These are phyloP conservation scores for Amphichorda felina DNA, from an alignment of 2,329 filamentous ascomycete species.

Conservation along the genomic window DNA sequence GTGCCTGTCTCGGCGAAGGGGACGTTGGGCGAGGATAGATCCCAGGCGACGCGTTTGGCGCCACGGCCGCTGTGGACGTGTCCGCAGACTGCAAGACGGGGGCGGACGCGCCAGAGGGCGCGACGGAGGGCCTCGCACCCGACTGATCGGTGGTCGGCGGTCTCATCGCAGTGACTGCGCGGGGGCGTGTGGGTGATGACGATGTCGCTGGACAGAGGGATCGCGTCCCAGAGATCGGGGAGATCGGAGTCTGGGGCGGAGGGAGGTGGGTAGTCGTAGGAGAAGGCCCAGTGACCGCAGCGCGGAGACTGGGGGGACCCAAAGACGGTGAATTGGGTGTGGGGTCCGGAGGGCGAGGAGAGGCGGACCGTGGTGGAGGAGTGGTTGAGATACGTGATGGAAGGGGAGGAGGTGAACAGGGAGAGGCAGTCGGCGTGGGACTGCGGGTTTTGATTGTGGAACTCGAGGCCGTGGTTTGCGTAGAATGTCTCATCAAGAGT, in stretches of 20 bases:
- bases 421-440: slow-evolving; percentile 38
- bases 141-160: slow-evolving; percentile 19
- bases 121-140: slow-evolving; percentile 51
- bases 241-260: slow-evolving; percentile 9
- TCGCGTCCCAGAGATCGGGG: slow-evolving; percentile 43
- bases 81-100: slow-evolving; percentile 55
- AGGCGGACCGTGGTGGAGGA: slow-evolving; percentile 40
- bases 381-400: slow-evolving; percentile 55
- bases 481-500: slow-evolving; percentile 57
- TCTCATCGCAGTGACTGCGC: slow-evolving; percentile 43
- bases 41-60: slow-evolving; percentile 51
- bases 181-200: slow-evolving; percentile 63
- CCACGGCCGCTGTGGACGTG: slow-evolving; percentile 62
- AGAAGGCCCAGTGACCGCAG: slow-evolving; percentile 53
- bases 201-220: slow-evolving; percentile 51
- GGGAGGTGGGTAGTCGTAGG: slow-evolving; percentile 32
- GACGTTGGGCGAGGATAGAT: slow-evolving; percentile 24
- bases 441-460: slow-evolving; percentile 45
- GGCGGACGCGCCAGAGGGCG: slow-evolving; percentile 48
- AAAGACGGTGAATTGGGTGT: slow-evolving; percentile 53
- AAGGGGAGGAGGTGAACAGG: slow-evolving; percentile 39
- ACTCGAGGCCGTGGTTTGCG: slow-evolving; percentile 33
- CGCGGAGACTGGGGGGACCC: slow-evolving; percentile 56
- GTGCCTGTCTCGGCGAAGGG: slow-evolving; percentile 30
- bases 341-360: slow-evolving; percentile 38